Evolutionary conservation across 495 filamentous ascomycete species (phyloP).

Genomic region (Apodospora peruviana): DNA sequence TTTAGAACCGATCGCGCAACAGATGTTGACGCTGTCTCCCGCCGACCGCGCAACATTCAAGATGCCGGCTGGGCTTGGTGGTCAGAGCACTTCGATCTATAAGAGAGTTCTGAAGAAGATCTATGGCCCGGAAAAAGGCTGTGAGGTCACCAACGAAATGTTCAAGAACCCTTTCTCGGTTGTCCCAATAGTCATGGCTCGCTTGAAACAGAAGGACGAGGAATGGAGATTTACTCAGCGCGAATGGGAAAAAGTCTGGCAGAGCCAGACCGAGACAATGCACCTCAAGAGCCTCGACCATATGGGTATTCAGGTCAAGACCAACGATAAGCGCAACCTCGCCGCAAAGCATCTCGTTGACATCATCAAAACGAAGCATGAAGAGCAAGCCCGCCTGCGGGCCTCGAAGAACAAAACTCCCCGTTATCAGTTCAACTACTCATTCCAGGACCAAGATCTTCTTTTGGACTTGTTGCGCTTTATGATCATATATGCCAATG

Average conservation of each 20-base stretch:
- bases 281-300: conserved; percentile 96
- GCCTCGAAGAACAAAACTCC: conserved; percentile 53
- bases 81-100: conserved; percentile 92
- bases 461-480: conserved; percentile 76
- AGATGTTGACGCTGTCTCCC: conserved; percentile 68
- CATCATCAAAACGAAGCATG: conserved; percentile 79
- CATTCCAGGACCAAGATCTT: conserved; percentile 70
- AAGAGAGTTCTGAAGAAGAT: conserved; percentile 97
- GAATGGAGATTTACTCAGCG: conserved; percentile 92
- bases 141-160: conserved; percentile 75
- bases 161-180: conserved; percentile 75
- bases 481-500: conserved; percentile 68
- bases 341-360: conserved; percentile 78
- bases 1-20: conserved; percentile 86
- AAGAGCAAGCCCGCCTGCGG: conserved; percentile 69
- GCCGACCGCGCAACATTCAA: conserved; percentile 67
- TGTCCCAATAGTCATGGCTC: conserved; percentile 76
- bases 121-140: conserved; percentile 80
- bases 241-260: conserved; percentile 99
- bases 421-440: conserved; percentile 67
- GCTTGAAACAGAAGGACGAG: conserved; percentile 89
- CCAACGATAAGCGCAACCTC: conserved; percentile 82
- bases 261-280: conserved; percentile 81
- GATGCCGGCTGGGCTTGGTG: conserved; percentile 77
- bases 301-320: conserved; percentile 80